phyloP scores from a whole-genome alignment of 441 rosid genomes.

The Adansonia madagascariensis region DNA sequence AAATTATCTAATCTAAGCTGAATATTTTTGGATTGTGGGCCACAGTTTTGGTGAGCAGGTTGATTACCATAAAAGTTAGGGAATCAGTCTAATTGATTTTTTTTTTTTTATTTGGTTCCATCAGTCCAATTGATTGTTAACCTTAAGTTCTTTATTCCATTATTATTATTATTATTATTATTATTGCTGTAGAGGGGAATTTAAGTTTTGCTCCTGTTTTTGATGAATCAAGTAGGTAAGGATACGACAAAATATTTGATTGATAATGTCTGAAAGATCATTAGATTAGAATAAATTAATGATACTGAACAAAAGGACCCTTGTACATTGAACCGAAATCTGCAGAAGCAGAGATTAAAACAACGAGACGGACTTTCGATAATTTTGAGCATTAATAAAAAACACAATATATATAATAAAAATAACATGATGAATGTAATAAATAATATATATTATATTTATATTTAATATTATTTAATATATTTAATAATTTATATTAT shows the following conservation, averaged over 20 bases:
- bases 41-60: background rate
- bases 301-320: background rate
- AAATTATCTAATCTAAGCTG: no score
- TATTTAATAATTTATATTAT: no score
- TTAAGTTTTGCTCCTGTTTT: background rate
- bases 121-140: no score
- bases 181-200: background rate
- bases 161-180: no score
- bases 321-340: background rate
- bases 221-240: background rate
- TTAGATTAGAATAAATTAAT: background rate
- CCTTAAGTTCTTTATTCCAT: no score
- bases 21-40: background rate
- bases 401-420: no score
- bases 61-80: background rate
- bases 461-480: no score
- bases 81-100: background rate
- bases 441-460: no score
- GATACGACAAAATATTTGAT: background rate
- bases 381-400: no score
- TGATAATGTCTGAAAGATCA: background rate
- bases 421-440: no score
- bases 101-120: no score
- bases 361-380: no score
- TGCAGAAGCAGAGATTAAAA: background rate